Percentiles rank a stretch among this genome's conserved stretches.
These are phyloP conservation scores for Citrus hindsii DNA, from an alignment of 345 rosid species.

Conservation along the genomic window DNA sequence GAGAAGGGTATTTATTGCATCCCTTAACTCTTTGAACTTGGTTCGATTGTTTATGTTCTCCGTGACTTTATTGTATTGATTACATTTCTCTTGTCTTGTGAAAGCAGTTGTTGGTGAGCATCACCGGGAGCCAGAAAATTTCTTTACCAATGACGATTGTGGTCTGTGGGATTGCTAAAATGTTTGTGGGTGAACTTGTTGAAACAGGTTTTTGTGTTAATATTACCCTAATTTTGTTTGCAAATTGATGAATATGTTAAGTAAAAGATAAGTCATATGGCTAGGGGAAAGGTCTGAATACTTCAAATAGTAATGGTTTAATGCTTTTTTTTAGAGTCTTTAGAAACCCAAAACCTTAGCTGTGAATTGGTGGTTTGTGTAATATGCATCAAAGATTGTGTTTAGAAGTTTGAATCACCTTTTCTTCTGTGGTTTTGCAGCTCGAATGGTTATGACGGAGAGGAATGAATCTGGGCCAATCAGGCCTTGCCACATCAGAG, in stretches of 20 bases:
- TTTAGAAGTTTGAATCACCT: not conserved
- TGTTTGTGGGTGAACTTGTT: conserved; percentile 99
- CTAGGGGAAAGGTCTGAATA: not conserved
- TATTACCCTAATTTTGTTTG: not conserved
- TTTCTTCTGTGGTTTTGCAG: conserved; percentile 34
- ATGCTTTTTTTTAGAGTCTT: not conserved
- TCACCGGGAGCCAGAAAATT: conserved; percentile 83
- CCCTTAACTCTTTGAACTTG: not conserved
- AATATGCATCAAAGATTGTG: not conserved
- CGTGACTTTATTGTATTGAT: not conserved
- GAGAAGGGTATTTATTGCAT: conserved; percentile 58
- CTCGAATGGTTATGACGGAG: conserved; percentile 84
- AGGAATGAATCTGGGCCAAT: conserved; percentile 92
- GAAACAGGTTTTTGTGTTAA: conserved; percentile 59
- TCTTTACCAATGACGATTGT: conserved; percentile 77
- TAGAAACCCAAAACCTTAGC: not conserved
- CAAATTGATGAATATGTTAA: not conserved
- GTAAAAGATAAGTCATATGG: not conserved
- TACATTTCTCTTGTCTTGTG: not conserved
- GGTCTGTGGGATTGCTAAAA: conserved; percentile 88
- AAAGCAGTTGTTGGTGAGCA: conserved; percentile 68
- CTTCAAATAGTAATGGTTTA: not conserved
- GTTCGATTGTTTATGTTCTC: not conserved
- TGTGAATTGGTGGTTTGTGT: not conserved
- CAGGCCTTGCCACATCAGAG: conserved; percentile 94